These are phyloP conservation scores for Pinus albicaulis DNA, from an alignment of 75 land plant genomes.

Conservation along the genomic window DNA sequence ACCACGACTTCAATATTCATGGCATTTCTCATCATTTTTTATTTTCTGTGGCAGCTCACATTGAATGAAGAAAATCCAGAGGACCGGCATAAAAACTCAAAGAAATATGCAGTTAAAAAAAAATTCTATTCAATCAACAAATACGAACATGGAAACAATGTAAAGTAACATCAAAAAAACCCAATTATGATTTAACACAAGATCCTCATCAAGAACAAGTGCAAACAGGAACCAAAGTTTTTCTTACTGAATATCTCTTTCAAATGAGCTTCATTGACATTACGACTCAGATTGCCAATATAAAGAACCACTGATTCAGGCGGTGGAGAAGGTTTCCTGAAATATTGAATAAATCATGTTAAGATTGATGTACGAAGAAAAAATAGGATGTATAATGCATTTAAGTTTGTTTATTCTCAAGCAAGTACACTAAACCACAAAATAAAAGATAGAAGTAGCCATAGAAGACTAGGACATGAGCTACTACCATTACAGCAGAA, in stretches of 20 bases:
- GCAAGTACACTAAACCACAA: background rate
- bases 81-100: too few relatives aligned
- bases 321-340: slow-evolving; percentile 73
- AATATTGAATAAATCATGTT: background rate
- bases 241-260: slow-evolving; percentile 86
- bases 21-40: too few relatives aligned
- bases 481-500: background rate
- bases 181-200: background rate
- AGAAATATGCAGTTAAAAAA: too few relatives aligned
- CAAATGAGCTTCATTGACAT: slow-evolving; percentile 95
- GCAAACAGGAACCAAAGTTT: background rate
- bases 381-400: too few relatives aligned
- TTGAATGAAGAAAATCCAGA: too few relatives aligned
- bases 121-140: background rate
- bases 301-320: slow-evolving; percentile 73
- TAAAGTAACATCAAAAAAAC: background rate
- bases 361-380: background rate
- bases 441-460: background rate
- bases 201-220: background rate
- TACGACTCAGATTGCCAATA: slow-evolving; percentile 72
- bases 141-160: background rate
- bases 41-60: too few relatives aligned
- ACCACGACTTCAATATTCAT: too few relatives aligned
- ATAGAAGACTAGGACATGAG: background rate
- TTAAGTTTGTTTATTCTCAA: background rate